Evolutionary conservation across 306 rosid genomes (phyloP).

Genomic region (Fragaria vesca): DNA sequence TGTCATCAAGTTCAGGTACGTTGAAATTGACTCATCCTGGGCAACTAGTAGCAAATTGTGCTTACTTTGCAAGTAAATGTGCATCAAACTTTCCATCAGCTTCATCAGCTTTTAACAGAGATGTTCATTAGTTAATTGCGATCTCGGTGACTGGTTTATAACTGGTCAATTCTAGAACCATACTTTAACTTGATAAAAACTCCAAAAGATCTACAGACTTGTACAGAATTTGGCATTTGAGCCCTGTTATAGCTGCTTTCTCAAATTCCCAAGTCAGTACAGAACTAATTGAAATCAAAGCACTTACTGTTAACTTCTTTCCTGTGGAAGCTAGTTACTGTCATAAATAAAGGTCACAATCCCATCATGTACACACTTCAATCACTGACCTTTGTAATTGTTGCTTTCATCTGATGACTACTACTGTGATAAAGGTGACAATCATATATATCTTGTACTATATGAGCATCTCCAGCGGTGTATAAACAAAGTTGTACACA

Average conservation of each 20-base stretch:
- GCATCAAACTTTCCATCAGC: slow-evolving; percentile 8
- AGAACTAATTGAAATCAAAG: neutral
- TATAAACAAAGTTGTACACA: neutral
- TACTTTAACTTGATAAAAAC: neutral
- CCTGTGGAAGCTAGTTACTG: neutral
- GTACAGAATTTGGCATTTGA: neutral
- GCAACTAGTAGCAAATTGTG: neutral
- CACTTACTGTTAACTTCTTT: neutral
- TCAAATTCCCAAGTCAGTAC: neutral
- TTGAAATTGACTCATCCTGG: slow-evolving; percentile 11
- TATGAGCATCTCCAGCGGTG: neutral
- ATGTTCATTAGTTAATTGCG: neutral
- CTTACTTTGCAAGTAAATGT: neutral
- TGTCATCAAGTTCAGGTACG: neutral
- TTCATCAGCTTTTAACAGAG: neutral
- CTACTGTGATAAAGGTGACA: neutral
- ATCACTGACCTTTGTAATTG: neutral
- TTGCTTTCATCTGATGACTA: neutral
- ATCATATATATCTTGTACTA: neutral
- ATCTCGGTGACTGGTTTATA: neutral
- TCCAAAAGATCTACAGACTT: neutral
- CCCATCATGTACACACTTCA: neutral
- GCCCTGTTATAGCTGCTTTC: neutral
- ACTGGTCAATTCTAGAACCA: neutral
- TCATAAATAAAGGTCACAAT: neutral